These are phyloP conservation scores for Candida odintsovae DNA, from an alignment of 805 yeast species.

Conservation along the genomic window DNA sequence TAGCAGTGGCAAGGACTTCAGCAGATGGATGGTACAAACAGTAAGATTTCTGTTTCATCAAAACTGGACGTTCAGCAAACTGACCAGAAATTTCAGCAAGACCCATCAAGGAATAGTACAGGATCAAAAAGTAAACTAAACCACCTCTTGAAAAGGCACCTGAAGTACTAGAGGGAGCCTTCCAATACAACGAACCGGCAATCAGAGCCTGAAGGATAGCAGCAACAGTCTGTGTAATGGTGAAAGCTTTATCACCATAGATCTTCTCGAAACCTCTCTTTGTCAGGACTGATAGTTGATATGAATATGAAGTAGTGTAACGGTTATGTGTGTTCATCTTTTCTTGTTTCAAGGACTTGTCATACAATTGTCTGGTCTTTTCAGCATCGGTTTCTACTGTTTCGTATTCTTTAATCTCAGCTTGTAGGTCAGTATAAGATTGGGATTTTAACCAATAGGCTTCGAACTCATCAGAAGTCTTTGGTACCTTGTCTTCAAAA, in stretches of 20 bases:
- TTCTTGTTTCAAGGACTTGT: constrained; percentile 24
- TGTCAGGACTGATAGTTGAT: constrained; percentile 45
- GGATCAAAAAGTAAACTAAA: constrained; percentile 49
- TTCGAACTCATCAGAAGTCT: constrained; percentile 57
- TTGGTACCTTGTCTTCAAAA: constrained; percentile 47
- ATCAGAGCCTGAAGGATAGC: constrained; percentile 52
- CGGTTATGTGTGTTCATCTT: constrained; percentile 24
- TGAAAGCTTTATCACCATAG: constrained; percentile 52
- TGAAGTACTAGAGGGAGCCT: constrained; percentile 40
- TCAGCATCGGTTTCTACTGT: constrained; percentile 20
- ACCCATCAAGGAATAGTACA: constrained; percentile 47
- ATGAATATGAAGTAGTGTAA: constrained; percentile 25
- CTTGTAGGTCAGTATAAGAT: constrained; percentile 32
- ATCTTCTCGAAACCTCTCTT: constrained; percentile 50
- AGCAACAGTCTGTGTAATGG: constrained; percentile 23
- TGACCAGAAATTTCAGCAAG: constrained; percentile 40
- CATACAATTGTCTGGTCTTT: constrained; percentile 28
- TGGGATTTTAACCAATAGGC: constrained; percentile 49
- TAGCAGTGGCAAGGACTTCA: constrained; percentile 58
- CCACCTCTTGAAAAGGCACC: constrained; percentile 67
- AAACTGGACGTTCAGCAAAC: constrained; percentile 50
- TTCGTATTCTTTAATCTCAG: constrained; percentile 41
- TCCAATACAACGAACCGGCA: constrained; percentile 57
- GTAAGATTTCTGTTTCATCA: constrained; percentile 66
- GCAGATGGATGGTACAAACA: constrained; percentile 72